Conservation (phyloP, 2,329 filamentous ascomycete species). For the Diaporthe australafricana region DNA sequence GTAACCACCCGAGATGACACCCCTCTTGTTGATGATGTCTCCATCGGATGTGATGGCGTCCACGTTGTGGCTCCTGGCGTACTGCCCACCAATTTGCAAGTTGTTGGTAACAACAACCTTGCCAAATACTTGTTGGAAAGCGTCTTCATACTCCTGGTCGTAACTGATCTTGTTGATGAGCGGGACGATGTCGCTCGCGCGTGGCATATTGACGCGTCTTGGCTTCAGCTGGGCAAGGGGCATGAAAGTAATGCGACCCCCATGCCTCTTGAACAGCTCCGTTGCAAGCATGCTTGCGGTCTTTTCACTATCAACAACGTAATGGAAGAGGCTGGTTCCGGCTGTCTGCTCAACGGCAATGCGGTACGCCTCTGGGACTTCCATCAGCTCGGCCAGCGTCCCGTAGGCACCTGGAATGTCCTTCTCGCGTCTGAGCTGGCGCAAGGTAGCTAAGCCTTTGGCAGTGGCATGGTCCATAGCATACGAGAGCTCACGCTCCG, state of each 20-base stretch:
- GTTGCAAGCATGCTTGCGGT: constrained; percentile 87
- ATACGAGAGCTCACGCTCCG: constrained; percentile 81
- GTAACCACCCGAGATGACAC: constrained; percentile 94
- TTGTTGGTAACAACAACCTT: constrained; percentile 95
- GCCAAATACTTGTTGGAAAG: constrained; percentile 95
- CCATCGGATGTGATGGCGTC: constrained; percentile 95
- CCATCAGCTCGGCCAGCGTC: constrained; percentile 91
- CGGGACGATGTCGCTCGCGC: constrained; percentile 87
- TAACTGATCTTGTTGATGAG: constrained; percentile 88
- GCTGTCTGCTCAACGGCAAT: constrained; percentile 93
- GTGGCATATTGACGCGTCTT: constrained; percentile 80
- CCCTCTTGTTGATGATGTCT: constrained; percentile 94
- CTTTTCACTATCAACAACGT: constrained; percentile 91
- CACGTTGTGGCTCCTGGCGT: constrained; percentile 90
- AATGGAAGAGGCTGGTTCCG: constrained; percentile 93
- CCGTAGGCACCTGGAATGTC: constrained; percentile 90
- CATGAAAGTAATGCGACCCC: constrained; percentile 94
- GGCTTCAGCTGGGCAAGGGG: constrained; percentile 85
- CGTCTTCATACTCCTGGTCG: constrained; percentile 80
- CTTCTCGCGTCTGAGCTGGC: constrained; percentile 82
- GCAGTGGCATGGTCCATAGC: constrained; percentile 92
- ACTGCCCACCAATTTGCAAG: constrained; percentile 86
- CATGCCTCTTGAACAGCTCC: constrained; percentile 80
- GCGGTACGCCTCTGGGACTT: constrained; percentile 86
- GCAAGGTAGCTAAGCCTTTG: constrained; percentile 86